These are phyloP conservation scores for Sporothrix protearum DNA, from an alignment of 2,329 filamentous ascomycete genomes.

Conservation along the genomic window DNA sequence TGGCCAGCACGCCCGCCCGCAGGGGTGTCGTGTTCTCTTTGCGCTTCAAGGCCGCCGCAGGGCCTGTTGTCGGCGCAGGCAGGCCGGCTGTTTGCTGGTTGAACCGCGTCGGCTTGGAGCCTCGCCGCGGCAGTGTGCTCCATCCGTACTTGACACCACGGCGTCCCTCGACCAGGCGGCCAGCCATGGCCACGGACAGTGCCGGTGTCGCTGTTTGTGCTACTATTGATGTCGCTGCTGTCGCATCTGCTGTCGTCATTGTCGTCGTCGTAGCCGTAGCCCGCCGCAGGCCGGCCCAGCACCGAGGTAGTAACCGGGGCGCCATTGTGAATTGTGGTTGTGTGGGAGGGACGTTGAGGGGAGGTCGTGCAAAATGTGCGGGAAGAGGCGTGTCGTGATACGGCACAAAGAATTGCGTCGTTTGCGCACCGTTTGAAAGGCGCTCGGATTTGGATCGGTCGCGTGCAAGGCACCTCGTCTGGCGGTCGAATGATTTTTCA, in stretches of 20 bases:
- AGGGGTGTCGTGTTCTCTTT: conserved; percentile 57
- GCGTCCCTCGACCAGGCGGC: conserved; percentile 28
- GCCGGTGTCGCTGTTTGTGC: neutral
- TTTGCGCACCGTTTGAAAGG: conserved; percentile 1
- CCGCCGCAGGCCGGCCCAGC: conserved; percentile 28
- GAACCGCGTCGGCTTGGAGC: conserved; percentile 55
- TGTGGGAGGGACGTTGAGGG: neutral
- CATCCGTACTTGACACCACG: conserved; percentile 59
- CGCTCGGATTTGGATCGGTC: neutral
- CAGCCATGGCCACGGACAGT: neutral
- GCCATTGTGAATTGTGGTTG: conserved; percentile 31
- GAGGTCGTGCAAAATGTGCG: neutral
- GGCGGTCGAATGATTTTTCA: neutral
- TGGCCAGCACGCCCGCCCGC: conserved; percentile 76
- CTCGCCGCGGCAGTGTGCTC: conserved; percentile 49
- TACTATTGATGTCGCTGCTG: neutral
- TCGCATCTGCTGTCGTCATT: neutral
- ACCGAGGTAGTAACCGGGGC: conserved; percentile 37
- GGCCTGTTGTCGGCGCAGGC: conserved; percentile 54
- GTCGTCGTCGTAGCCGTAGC: conserved; percentile 12
- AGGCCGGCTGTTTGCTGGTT: conserved; percentile 57
- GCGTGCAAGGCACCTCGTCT: conserved; percentile 3
- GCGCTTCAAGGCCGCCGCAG: conserved; percentile 58
- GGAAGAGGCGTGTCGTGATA: neutral
- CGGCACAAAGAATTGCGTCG: conserved; percentile 1